Evolutionary conservation across 352 stramenopile genomes (phyloP).

Genomic region (Phytophthora hybrid): DNA sequence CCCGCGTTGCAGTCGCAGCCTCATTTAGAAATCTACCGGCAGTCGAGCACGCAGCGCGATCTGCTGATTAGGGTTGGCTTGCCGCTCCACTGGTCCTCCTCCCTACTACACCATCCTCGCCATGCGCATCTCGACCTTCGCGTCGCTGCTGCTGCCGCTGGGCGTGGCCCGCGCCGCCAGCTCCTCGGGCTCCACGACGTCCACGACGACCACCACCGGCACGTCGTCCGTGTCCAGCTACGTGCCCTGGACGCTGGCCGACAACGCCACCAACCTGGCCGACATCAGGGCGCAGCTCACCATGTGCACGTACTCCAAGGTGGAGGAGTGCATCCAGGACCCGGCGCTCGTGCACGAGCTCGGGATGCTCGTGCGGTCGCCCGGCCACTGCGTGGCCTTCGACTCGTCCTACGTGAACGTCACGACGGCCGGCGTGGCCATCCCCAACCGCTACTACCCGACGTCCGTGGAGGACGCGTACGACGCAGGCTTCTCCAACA

Average conservation of each 20-base stretch:
- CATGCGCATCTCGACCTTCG: constrained; percentile 23
- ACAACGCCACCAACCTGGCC: constrained; percentile 47
- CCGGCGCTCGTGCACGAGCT: constrained; percentile 44
- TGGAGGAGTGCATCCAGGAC: constrained; percentile 60
- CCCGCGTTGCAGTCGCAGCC: neutral
- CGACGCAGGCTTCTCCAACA: constrained; percentile 57
- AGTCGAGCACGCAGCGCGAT: constrained; percentile 14
- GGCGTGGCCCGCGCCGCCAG: constrained; percentile 14
- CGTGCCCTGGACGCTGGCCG: constrained; percentile 50
- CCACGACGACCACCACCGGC: constrained; percentile 21
- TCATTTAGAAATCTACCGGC: constrained; percentile 33
- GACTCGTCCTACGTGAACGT: constrained; percentile 61
- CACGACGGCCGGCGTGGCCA: constrained; percentile 32
- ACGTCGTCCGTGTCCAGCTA: constrained; percentile 34
- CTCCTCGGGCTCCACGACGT: constrained; percentile 3
- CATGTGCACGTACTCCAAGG: constrained; percentile 73
- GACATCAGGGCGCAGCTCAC: constrained; percentile 47
- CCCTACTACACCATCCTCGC: constrained; percentile 16
- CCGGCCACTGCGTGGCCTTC: constrained; percentile 60
- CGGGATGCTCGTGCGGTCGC: constrained; percentile 45
- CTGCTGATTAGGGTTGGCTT: constrained; percentile 16
- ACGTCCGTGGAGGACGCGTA: constrained; percentile 60
- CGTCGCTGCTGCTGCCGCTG: constrained; percentile 31
- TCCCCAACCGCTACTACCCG: constrained; percentile 67
- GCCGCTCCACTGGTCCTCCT: constrained; percentile 15